Percentiles rank a stretch among this genome's conserved stretches.
phyloP scores from a whole-genome alignment of 2,329 filamentous ascomycete species.

The Pestalotiopsis sp. region DNA sequence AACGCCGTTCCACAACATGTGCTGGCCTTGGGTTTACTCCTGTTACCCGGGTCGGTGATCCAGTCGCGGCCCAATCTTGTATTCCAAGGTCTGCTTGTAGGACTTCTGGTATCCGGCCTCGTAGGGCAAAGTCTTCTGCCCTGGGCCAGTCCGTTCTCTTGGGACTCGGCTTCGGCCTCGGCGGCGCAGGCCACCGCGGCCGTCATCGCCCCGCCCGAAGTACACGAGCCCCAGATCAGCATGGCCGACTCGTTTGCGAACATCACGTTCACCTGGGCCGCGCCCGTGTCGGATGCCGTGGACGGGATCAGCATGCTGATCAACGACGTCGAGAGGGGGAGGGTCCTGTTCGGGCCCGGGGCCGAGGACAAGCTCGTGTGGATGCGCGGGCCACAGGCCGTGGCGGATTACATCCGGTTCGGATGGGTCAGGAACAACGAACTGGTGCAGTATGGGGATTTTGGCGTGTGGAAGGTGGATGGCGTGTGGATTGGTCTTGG shows the following conservation, averaged over 20 bases:
- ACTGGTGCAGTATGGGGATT: slow-evolving; percentile 16
- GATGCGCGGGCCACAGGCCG: slow-evolving; percentile 20
- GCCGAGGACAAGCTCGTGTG: slow-evolving; percentile 15
- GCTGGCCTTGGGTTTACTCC: slow-evolving; percentile 71
- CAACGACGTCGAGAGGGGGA: slow-evolving; percentile 15
- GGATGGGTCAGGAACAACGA: slow-evolving; percentile 17
- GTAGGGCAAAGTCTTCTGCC: slow-evolving; percentile 3
- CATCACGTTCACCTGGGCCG: slow-evolving; percentile 14
- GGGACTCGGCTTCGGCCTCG: neutral
- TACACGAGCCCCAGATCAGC: slow-evolving; percentile 17
- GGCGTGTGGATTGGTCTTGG: slow-evolving; percentile 18
- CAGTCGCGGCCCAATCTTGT: slow-evolving; percentile 69
- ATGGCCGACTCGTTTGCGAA: slow-evolving; percentile 12
- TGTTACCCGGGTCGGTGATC: slow-evolving; percentile 72
- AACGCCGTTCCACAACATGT: slow-evolving; percentile 71
- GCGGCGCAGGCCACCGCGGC: neutral
- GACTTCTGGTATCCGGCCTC: slow-evolving; percentile 79
- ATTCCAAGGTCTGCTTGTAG: slow-evolving; percentile 73
- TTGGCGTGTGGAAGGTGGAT: slow-evolving; percentile 18
- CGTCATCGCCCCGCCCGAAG: slow-evolving; percentile 1
- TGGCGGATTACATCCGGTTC: slow-evolving; percentile 20
- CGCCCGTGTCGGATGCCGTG: neutral
- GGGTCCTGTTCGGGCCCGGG: neutral
- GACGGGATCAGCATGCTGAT: slow-evolving; percentile 17
- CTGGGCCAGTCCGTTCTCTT: neutral